Evolutionary conservation across 2,329 filamentous ascomycete genomes (phyloP).

Genomic region (Aspergillus sp.): DNA sequence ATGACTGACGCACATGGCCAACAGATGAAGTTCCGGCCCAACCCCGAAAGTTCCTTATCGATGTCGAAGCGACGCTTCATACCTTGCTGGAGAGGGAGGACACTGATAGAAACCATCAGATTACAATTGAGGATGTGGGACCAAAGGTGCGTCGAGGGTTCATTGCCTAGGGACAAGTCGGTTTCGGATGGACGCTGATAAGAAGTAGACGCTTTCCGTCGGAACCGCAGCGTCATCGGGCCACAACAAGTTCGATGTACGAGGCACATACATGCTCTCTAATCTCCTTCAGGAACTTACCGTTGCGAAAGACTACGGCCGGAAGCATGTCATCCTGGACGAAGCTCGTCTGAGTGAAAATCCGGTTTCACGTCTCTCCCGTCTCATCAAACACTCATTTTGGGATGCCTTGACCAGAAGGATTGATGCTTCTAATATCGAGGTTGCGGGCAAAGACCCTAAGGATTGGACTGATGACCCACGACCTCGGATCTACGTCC

Average conservation of each 20-base stretch:
- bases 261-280: slow-evolving; percentile 95
- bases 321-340: slow-evolving; percentile 85
- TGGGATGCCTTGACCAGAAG: slow-evolving; percentile 87
- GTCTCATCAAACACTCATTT: slow-evolving; percentile 84
- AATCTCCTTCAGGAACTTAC: slow-evolving; percentile 94
- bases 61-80: slow-evolving; percentile 78
- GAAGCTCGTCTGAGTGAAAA: slow-evolving; percentile 92
- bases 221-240: slow-evolving; percentile 83
- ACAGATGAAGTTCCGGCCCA: slow-evolving; percentile 68
- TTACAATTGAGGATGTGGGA: slow-evolving; percentile 92
- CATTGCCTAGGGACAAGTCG: neutral
- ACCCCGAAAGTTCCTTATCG: slow-evolving; percentile 76
- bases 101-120: slow-evolving; percentile 90
- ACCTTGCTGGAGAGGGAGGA: slow-evolving; percentile 81
- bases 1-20: slow-evolving; percentile 9
- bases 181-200: slow-evolving; percentile 18
- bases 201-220: slow-evolving; percentile 68
- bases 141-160: slow-evolving; percentile 63
- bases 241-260: slow-evolving; percentile 81
- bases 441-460: slow-evolving; percentile 78
- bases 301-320: slow-evolving; percentile 83
- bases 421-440: slow-evolving; percentile 77
- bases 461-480: slow-evolving; percentile 95
- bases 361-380: slow-evolving; percentile 79
- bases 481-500: slow-evolving; percentile 86